Conservation (phyloP, 371 early-diverging fungal genomes). For the Haplosporangium sp. region DNA sequence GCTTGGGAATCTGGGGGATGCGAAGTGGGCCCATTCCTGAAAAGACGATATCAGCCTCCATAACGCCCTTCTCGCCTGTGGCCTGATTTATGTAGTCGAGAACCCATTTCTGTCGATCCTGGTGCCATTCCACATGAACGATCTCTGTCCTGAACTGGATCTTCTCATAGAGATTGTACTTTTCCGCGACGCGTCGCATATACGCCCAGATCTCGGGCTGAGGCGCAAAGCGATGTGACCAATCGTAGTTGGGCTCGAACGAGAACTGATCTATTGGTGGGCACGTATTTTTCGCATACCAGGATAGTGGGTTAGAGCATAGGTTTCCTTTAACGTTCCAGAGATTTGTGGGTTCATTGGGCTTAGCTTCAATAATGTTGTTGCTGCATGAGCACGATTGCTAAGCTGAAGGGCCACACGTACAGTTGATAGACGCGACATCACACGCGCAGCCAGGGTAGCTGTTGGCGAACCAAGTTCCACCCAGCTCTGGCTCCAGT, state of each 20-base stretch:
- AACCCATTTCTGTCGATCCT: constrained; percentile 60
- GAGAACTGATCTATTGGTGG: too few species aligned
- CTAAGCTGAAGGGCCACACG: too few species aligned
- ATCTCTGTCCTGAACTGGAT: constrained; percentile 63
- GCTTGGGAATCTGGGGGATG: constrained; percentile 62
- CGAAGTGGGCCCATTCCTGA: constrained; percentile 61
- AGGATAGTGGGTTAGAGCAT: too few species aligned
- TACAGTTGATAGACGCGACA: constrained; percentile 63
- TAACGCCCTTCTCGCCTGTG: constrained; percentile 18
- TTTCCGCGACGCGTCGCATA: constrained; percentile 59
- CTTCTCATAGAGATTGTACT: constrained; percentile 60
- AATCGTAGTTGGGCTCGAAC: too few species aligned
- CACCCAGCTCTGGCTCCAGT: constrained; percentile 64
- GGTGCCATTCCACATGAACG: constrained; percentile 58
- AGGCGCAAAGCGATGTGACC: background rate
- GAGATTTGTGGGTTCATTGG: too few species aligned
- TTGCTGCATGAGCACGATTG: too few species aligned
- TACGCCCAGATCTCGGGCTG: constrained; percentile 66
- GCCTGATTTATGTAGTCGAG: constrained; percentile 43
- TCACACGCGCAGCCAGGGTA: constrained; percentile 76
- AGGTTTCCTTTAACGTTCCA: too few species aligned
- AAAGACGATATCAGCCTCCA: constrained; percentile 50
- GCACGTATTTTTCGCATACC: too few species aligned
- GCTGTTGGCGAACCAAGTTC: constrained; percentile 71
- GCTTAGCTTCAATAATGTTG: too few species aligned